phyloP scores from a whole-genome alignment of 768 basidiomycete species.

The Phlebiopsis gigantea region DNA sequence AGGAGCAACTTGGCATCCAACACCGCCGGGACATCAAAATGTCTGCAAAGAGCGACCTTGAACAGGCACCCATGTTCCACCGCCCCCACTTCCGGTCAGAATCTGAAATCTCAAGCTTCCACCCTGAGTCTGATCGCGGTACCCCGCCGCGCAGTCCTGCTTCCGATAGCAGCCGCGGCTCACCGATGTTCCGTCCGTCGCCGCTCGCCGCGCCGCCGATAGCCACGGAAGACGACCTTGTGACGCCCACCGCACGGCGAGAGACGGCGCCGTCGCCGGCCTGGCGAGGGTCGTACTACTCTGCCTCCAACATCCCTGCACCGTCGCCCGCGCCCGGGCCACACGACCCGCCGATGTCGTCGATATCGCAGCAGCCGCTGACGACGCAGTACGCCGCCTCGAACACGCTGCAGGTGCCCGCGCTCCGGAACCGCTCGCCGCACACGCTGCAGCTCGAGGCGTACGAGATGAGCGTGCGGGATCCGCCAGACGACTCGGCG shows the following conservation, averaged over 20 bases:
- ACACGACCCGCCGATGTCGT: conserved; percentile 21
- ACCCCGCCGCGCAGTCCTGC: conserved; percentile 12
- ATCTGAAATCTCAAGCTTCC: conserved; percentile 47
- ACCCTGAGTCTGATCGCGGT: conserved; percentile 11
- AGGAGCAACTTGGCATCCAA: conserved; percentile 70
- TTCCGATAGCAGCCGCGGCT: conserved; percentile 5
- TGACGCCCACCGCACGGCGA: conserved; percentile 2
- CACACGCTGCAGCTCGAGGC: conserved; percentile 20
- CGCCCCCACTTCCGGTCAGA: conserved; percentile 57
- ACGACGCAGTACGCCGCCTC: conserved; percentile 9
- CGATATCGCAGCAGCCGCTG: conserved; percentile 16
- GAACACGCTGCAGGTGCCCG: conserved; percentile 16
- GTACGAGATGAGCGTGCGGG: conserved; percentile 36
- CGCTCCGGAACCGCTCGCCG: conserved; percentile 13
- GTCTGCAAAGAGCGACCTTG: conserved; percentile 36
- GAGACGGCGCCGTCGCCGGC: conserved; percentile 13
- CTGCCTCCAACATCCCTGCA: conserved; percentile 41
- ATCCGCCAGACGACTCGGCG: conserved; percentile 15
- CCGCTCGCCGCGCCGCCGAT: conserved; percentile 14
- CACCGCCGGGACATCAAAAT: conserved; percentile 52
- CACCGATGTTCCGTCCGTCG: conserved; percentile 8
- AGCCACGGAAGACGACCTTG: not conserved
- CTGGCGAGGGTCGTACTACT: conserved; percentile 50
- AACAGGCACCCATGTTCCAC: conserved; percentile 69
- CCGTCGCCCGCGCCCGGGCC: conserved; percentile 53